Percentiles rank a stretch among this genome's conserved stretches.
Evolutionary conservation across 768 basidiomycete genomes (phyloP).

Genomic region (Lactifluus echinatus): DNA sequence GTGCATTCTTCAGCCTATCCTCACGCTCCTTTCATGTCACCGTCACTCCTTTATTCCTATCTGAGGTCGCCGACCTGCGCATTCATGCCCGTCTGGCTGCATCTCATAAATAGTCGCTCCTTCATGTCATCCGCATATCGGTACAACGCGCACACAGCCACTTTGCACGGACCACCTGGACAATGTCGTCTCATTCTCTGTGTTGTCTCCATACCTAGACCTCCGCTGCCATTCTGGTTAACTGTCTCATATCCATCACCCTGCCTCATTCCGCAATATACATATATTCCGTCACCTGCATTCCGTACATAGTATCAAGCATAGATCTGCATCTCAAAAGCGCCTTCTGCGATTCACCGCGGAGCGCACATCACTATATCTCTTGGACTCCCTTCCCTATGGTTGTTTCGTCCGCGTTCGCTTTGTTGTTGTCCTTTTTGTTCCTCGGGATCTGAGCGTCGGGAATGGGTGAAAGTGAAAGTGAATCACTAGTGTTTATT

Average conservation of each 20-base stretch:
- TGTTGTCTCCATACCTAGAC: slow-evolving; percentile 1
- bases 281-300: slow-evolving; percentile 12
- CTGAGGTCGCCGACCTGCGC: background rate
- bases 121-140: slow-evolving; percentile 11
- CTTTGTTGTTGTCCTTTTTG: slow-evolving; percentile 13
- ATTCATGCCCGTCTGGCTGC: background rate
- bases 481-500: slow-evolving; percentile 15
- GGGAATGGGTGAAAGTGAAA: slow-evolving; percentile 13
- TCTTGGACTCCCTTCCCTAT: slow-evolving; percentile 8
- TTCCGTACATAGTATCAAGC: slow-evolving; percentile 13
- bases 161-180: background rate
- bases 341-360: background rate
- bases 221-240: background rate
- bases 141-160: slow-evolving; percentile 11
- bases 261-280: slow-evolving; percentile 6
- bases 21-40: slow-evolving; percentile 12
- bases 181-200: slow-evolving; percentile 2
- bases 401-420: slow-evolving; percentile 7
- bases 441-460: slow-evolving; percentile 16
- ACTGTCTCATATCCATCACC: slow-evolving; percentile 8
- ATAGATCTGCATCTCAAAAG: slow-evolving; percentile 17
- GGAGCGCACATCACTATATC: slow-evolving; percentile 18
- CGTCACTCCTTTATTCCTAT: slow-evolving; percentile 1
- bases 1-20: background rate
- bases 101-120: slow-evolving; percentile 10